Base-by-base conservation (phyloP, 2,329 filamentous ascomycete species). In the Whalleya microplaca region DNA sequence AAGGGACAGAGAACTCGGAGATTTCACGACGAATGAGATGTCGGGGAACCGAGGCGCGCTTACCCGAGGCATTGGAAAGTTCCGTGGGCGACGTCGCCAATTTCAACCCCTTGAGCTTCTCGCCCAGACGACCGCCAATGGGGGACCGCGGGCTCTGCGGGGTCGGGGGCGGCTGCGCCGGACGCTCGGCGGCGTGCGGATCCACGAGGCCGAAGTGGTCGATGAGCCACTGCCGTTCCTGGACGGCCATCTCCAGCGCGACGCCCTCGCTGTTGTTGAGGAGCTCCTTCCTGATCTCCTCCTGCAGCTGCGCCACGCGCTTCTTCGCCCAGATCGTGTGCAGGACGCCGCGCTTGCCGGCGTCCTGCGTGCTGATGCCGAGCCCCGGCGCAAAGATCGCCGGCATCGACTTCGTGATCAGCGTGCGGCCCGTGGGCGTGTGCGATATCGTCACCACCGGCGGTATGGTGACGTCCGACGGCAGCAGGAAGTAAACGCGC, bases 261-360 rank as follows among this genome's bases (percentile, higher is more conserved):
- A 96, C 84, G 19, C 92, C 90, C 75, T 96, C 92, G 12, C 83
- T 82, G 69, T 96, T 96, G 61, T 80, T 78, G 64, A 82, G 82
- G 69, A 88, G 83, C 76, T 96, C 92, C 7, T 78, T 77, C 9
- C 83, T 84, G 64, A 96, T 94, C 77, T 96, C 92, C 55, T 80
- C 80, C 49, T 92, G 85, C 46, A 96, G 77, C 60, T 90, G 87
- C 29, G 86, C 84, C 20, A 96, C 76, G 42, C 92, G 81, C 72
- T 90, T 88, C 78, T 92, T 92, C 18, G 91, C 93, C 92, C 93
- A 97, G 55, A 94, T 86, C 1, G 91, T 96, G 70, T 96, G 93
- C 57, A 96, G 75, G 1, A 96, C 91, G 1, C 92, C 92, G 61
- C 91, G 89, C 66, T 87, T 87, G 6, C 91, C 90, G 0, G 86